Evolutionary conservation across 2,329 filamentous ascomycete genomes (phyloP), one percentile per base, ranked within the genome.

Genomic region (Nemania sp.): DNA sequence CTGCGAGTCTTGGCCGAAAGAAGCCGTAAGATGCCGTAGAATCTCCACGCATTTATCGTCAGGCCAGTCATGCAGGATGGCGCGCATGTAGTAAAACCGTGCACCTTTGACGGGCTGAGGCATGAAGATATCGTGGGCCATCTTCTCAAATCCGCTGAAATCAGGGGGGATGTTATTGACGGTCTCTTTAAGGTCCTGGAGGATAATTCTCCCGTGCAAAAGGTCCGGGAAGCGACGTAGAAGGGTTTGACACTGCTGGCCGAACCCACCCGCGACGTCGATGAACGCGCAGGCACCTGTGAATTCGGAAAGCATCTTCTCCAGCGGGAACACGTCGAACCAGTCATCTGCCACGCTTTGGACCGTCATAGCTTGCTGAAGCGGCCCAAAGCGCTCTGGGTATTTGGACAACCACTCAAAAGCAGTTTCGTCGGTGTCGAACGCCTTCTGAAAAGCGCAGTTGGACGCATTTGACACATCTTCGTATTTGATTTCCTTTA

Each of bases 51-150:
- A 66, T 20, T 69, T 61, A 5, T 70, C 59, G 28, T 75, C 72
- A 1, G 67, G 64, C 61, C 66, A 72, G 55, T 76, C 70, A 54
- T 76, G 73, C 11, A 76, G 54, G 12, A 75, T 63, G 6, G 57
- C 65, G 30, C 71, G 68, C 26, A 75, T 53, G 55, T 71, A 76
- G 44, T 76, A 77, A 3, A 68, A 62, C 6, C 66, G 68, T 3
- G 70, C 68, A 1, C 67, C 64, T 60, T 40, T 31, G 5, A 37
- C 15, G 15, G 33, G 15, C 33, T 37, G 33, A 19, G 33, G 14
- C 14, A 3, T 19, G 15, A 37, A 37, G 33, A 37, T 19, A 37
- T 37, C 15, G 15, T 37, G 33, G n/a, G 14, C 4, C 14, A 11
- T 37, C 33, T 5, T 6, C 14, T 37, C 33, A 19, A 37, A 11